Percentiles rank a stretch among this genome's conserved stretches.
Conservation (phyloP, 148 eudicot genomes). For the Cornus florida region DNA sequence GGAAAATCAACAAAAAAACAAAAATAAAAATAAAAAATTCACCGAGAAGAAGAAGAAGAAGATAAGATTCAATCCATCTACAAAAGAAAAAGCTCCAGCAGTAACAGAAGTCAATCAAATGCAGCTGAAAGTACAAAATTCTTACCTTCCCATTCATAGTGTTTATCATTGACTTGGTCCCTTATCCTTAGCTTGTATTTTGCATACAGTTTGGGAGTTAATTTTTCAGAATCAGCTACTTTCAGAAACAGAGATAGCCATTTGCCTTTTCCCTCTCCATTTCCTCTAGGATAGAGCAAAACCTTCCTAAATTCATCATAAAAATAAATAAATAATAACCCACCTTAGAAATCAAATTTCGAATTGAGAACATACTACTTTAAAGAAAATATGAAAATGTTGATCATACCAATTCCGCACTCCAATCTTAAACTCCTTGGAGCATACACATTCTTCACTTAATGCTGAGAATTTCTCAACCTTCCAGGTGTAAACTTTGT, state of each 20-base stretch:
- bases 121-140: background rate
- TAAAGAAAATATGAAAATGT: too few relatives aligned
- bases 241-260: background rate
- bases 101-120: background rate
- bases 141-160: background rate
- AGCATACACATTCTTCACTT: background rate
- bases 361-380: too few relatives aligned
- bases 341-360: too few relatives aligned
- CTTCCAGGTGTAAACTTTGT: slow-evolving; percentile 7
- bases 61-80: background rate
- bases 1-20: background rate
- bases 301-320: background rate
- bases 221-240: background rate
- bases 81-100: background rate
- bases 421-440: background rate
- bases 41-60: too few relatives aligned
- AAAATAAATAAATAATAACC: too few relatives aligned
- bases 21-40: too few relatives aligned
- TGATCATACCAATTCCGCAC: background rate
- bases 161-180: background rate
- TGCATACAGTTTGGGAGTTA: background rate
- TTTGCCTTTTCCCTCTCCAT: background rate
- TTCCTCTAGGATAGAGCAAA: background rate
- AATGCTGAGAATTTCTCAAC: background rate
- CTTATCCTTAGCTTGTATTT: background rate